Evolutionary conservation across 1,139 yeast species (phyloP), one percentile per base, ranked within the genome.

Genomic region (Sugiyamaella paludigena): DNA sequence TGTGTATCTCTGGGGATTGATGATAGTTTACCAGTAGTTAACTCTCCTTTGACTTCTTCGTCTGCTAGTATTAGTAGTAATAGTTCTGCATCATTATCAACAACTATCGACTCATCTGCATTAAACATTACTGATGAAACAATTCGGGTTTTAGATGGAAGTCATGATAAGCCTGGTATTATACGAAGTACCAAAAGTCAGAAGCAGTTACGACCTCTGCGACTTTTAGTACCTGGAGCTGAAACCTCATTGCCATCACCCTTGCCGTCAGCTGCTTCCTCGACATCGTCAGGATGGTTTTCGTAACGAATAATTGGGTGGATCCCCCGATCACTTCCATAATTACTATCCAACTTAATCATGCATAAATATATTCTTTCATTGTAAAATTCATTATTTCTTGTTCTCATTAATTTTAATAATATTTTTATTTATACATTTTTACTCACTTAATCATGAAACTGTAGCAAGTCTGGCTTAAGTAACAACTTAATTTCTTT

Each of bases 171-270:
- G 11, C 41, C 38, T n/a, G 37, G 34, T 7, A 19, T n/a, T 12
- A 30, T 29, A 29, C 45, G 44, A 7, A 36, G 46, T n/a, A 38
- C 41, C 15, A 47, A 40, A 16, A 49, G 57, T 31, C 60, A 57
- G 45, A 54, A 55, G 37, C 48, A 47, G 24, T 50, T 57, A 33
- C 50, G 57, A 31, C 60, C 60, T 28, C 44, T 57, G 30, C 45
- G 49, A 13, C 50, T 57, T 26, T 40, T 44, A 15, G 42, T 51
- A 11, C 47, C 52, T 15, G 40, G 36, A 27, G 16, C 36, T 28
- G 47, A 38, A 30, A 19, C 34, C 36, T 13, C 44, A 19, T 30
- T 16, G 12, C 43, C 44, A 37, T 30, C 29, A 13, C 40, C 44
- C 12, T 32, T 35, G 7, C 45, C 31, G 11, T 42, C 37, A 31